Conservation (phyloP, 805 yeast genomes). For the Saccharomycopsis sp. region DNA sequence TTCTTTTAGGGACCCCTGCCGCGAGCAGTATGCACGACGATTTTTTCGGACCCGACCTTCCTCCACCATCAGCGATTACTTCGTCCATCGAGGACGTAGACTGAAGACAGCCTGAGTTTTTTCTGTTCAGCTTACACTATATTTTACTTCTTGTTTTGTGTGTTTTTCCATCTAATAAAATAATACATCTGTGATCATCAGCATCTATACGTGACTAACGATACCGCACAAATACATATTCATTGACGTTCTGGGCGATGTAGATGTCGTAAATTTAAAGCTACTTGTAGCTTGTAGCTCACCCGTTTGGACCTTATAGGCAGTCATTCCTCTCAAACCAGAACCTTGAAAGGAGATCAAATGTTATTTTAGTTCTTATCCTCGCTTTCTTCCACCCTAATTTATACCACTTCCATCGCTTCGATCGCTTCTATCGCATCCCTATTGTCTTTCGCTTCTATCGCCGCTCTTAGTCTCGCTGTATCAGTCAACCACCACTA, state of each 20-base stretch:
- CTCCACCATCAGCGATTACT: background rate
- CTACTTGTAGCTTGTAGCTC: too few species aligned
- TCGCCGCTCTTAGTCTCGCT: too few species aligned
- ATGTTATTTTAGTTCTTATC: too few species aligned
- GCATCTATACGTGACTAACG: background rate
- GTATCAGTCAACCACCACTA: background rate
- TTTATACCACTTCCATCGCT: too few species aligned
- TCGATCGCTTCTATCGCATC: too few species aligned
- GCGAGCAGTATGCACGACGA: background rate
- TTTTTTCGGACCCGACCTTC: background rate
- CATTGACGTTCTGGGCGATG: background rate
- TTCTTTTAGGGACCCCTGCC: background rate
- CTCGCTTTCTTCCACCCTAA: too few species aligned
- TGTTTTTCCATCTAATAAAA: background rate
- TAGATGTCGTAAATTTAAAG: too few species aligned
- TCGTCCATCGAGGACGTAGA: background rate
- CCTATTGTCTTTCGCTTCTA: background rate
- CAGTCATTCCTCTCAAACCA: background rate
- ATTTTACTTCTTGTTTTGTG: background rate
- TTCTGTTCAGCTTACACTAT: background rate
- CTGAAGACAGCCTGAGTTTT: background rate
- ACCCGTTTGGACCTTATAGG: too few species aligned
- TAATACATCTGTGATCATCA: background rate
- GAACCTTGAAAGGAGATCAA: background rate
- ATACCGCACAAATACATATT: background rate